Conservation (phyloP, 2,329 filamentous ascomycete species). For the Exophiala alcalophila region DNA sequence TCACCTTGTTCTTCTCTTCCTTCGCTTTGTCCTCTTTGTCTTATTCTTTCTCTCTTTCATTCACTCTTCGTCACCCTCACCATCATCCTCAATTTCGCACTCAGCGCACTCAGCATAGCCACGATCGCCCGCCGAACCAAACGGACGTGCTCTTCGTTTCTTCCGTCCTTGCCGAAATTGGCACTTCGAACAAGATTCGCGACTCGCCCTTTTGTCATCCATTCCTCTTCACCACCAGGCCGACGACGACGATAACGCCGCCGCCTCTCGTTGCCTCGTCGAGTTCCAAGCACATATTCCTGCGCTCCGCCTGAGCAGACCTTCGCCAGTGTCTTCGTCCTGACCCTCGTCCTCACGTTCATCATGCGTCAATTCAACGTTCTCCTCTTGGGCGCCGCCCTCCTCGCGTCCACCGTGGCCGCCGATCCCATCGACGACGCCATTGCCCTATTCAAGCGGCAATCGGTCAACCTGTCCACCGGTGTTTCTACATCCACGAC, state of each 20-base stretch:
- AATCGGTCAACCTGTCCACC: conserved; percentile 27
- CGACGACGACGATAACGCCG: too few species aligned
- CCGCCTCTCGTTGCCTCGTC: conserved; percentile 6
- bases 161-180: conserved; percentile 6
- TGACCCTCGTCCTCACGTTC: too few species aligned
- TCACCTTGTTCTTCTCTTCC: conserved; percentile 14
- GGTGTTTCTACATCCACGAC: conserved; percentile 24
- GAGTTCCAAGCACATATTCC: conserved; percentile 11
- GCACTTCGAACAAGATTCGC: background rate
- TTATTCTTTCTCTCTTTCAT: conserved; percentile 7
- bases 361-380: conserved; percentile 24
- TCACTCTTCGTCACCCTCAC: background rate
- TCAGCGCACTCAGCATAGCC: background rate
- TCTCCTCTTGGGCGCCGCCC: conserved; percentile 18
- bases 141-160: conserved; percentile 6
- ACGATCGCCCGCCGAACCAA: background rate
- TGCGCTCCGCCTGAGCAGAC: too few species aligned
- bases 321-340: too few species aligned
- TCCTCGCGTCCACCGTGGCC: conserved; percentile 27
- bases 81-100: background rate
- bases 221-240: too few species aligned
- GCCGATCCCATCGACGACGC: conserved; percentile 26
- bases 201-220: conserved; percentile 1
- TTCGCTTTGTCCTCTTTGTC: conserved; percentile 16
- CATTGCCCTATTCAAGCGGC: conserved; percentile 27